Evolutionary conservation across 2,329 filamentous ascomycete genomes (phyloP), one percentile per base, ranked within the genome.

Genomic region (Monilinia aucupariae): DNA sequence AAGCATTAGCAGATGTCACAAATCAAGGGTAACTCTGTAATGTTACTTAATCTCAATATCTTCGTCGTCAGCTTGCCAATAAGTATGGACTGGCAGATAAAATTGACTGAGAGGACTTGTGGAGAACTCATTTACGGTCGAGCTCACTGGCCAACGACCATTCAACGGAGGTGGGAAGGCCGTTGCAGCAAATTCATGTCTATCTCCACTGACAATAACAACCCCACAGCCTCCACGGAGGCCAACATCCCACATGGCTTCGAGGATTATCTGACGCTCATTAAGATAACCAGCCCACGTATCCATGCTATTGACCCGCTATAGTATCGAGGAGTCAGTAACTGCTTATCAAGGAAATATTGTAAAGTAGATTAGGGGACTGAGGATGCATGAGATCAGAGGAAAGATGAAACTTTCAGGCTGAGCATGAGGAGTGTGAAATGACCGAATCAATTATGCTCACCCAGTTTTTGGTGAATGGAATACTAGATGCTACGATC

Each of bases 181-280:
- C 0, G 93, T 97, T 0, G 93, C 92, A 1, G 90, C 94, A 74
- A 97, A 97, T 75, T 99, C 94, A 73, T 99, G 94, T n/a, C 94
- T 82, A 72, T 99, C 94, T 0, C 94, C 94, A 20, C 89, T 94
- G 13, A 99, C 80, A 15, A 97, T 80, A 3, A 96, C 82, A 9
- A 97, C 87, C 30, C 92, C 90, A 7, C 89, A 79, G 8, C 90
- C 89, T 6, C 85, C 83, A 1, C 77, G 76, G 15, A 84, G 78
- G n/a, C 90, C 87, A 0, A 89, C 87, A 65, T 90, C 87, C 92
- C 94, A 97, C 84, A 97, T 96, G 2, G 91, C 90, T 74, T 96
- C 89, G 17, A 99, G 85, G 32, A 97, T 83, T 62, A 80, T 81
- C 61, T 82, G 84, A 20, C 94, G 87, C 78, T 99, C 94, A 55